These are phyloP conservation scores for Xerocomus spinulosus DNA, from an alignment of 768 basidiomycete genomes.

Conservation along the genomic window DNA sequence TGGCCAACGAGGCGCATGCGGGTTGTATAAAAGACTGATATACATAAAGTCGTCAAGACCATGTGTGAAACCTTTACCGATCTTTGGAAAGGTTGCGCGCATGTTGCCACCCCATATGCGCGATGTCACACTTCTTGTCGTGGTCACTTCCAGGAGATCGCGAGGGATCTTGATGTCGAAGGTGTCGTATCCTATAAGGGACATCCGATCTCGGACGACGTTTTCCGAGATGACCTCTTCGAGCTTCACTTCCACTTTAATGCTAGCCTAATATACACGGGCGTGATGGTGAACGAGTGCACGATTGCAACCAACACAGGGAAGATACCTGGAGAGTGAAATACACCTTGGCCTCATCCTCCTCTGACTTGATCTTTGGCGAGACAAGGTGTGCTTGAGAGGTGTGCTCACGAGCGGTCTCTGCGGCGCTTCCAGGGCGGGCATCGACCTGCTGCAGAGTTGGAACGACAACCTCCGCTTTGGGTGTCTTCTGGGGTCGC, in stretches of 20 bases:
- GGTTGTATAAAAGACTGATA: conserved; percentile 2
- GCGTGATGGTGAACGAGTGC: neutral
- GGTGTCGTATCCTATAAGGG: conserved; percentile 1
- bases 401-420: neutral
- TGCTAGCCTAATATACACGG: conserved; percentile 1
- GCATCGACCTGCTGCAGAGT: conserved; percentile 4
- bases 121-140: neutral
- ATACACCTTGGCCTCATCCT: neutral
- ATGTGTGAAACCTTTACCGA: conserved; percentile 5
- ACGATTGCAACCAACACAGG: neutral
- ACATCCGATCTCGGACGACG: conserved; percentile 7
- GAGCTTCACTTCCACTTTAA: conserved; percentile 7
- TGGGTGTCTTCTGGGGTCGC: neutral
- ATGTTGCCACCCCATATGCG: conserved; percentile 10
- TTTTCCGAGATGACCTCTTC: conserved; percentile 5
- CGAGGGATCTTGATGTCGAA: conserved; percentile 8
- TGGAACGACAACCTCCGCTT: conserved; percentile 8
- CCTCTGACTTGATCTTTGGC: conserved; percentile 6
- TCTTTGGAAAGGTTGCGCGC: conserved; percentile 3
- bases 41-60: conserved; percentile 17
- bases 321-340: conserved; percentile 5
- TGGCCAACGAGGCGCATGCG: conserved; percentile 9
- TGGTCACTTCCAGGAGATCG: conserved; percentile 6
- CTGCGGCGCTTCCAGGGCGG: neutral
- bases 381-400: neutral